Evolutionary conservation across 208 protist species (phyloP).

Genomic region (Blastocrithidia nonstop): DNA sequence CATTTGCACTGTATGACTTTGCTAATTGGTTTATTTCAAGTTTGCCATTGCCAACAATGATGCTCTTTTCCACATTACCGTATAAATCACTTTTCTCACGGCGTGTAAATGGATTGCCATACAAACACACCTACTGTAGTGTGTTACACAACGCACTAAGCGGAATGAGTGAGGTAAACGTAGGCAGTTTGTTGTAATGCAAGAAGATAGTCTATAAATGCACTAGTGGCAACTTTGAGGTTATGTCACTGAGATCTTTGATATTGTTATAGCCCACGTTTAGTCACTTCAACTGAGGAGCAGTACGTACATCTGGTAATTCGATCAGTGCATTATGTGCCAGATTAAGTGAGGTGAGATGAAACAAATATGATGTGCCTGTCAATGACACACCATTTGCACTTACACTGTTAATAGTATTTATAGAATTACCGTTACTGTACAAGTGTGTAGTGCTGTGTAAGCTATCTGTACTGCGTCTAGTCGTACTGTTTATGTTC

Average conservation of each 20-base stretch:
- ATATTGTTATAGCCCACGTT: constrained; percentile 60
- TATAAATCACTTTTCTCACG: no score
- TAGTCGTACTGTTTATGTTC: not conserved
- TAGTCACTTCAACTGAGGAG: constrained; percentile 40
- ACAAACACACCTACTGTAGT: constrained; percentile 28
- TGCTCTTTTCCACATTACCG: no score
- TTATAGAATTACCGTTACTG: not conserved
- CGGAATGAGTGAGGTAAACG: constrained; percentile 18
- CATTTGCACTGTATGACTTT: no score
- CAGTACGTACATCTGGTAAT: constrained; percentile 53
- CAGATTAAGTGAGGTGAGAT: constrained; percentile 39
- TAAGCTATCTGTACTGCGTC: not conserved
- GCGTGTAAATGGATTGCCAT: constrained; percentile 53
- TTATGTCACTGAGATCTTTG: constrained; percentile 37
- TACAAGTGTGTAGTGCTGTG: not conserved
- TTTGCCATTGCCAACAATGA: no score
- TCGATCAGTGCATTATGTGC: constrained; percentile 68
- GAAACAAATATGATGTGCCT: not conserved
- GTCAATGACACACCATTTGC: not conserved
- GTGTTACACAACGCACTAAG: constrained; percentile 45
- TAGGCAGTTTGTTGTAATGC: constrained; percentile 22
- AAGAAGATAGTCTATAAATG: constrained; percentile 31
- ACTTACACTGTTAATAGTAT: no score
- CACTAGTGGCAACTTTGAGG: constrained; percentile 36
- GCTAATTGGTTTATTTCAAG: no score